Base-by-base conservation (phyloP, 768 basidiomycete species). In the Auriscalpium microsporum region DNA sequence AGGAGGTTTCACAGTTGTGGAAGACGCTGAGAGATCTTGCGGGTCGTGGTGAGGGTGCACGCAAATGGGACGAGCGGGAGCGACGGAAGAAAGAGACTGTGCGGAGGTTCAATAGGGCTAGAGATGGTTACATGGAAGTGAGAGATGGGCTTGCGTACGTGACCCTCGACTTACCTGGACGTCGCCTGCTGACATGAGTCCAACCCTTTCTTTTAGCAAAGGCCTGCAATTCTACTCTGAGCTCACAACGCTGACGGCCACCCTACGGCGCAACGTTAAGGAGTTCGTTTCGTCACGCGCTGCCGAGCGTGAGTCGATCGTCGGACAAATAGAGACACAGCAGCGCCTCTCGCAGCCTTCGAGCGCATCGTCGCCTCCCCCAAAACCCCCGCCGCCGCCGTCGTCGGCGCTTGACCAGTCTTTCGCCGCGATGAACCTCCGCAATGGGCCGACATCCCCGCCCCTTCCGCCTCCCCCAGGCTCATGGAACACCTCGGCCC, bases 211-310 rank as follows among this genome's bases (percentile, higher is more conserved):
- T 11, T 61, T 59, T 66, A 93, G 90, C 11, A 94, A 94, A 67
- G 95, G 94, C 0, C 73, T 92, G 1, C 82, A 87, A 45, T 99
- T 95, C 70, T 97, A 99, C 67, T 76, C 75, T 7, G 90, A 94
- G 59, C 77, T 98, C 13, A 78, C 75, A 0, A 81, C 83, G 16
- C 69, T 94, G 38, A 75, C 83, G 10, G 63, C 71, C 0, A 78
- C 76, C 8, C 77, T 97, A 5, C 72, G 76, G 37, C 69, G 75
- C 4, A 83, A 83, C 54, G 78, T 81, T 3, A 79, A 75, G 50
- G 70, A 74, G 0, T 96, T 87, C 64, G 73, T 92, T 8, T 70
- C 77, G 0, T 73, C 78, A 16, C 76, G 95, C 33, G 78, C 75
- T 8, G 69, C 74, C 0, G 94, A 98, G 66, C 78, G 94, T 9